These are phyloP conservation scores for Pyricularia grisea DNA, from an alignment of 2,329 filamentous ascomycete genomes.

Conservation along the genomic window DNA sequence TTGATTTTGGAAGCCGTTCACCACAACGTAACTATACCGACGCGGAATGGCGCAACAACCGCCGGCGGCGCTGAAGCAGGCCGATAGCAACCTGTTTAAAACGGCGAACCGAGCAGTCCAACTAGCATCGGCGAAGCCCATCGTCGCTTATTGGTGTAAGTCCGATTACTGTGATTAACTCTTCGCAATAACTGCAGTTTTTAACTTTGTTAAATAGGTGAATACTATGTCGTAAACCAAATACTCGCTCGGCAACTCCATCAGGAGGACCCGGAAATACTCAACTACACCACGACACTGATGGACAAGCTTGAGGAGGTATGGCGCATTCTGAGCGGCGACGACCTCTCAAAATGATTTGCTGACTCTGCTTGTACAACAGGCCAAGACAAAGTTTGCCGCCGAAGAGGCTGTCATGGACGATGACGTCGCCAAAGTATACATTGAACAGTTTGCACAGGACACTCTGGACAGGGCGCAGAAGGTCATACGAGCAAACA, in stretches of 20 bases:
- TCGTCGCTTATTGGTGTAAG: conserved; percentile 92
- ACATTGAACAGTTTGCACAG: conserved; percentile 87
- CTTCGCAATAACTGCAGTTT: neutral
- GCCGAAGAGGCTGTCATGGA: conserved; percentile 48
- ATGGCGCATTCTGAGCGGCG: too few species aligned
- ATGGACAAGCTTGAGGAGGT: conserved; percentile 89
- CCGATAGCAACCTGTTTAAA: conserved; percentile 62
- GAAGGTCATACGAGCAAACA: conserved; percentile 70
- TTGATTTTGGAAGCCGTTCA: neutral
- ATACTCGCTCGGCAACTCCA: conserved; percentile 78
- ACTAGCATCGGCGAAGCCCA: conserved; percentile 75
- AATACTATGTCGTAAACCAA: conserved; percentile 89
- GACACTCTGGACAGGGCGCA: conserved; percentile 83
- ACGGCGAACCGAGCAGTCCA: conserved; percentile 79
- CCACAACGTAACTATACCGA: neutral
- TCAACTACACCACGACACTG: conserved; percentile 68
- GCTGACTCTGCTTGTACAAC: neutral
- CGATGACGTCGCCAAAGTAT: conserved; percentile 78
- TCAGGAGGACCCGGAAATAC: conserved; percentile 65
- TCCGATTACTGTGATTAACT: conserved; percentile 12
- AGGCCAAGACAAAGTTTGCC: conserved; percentile 3
- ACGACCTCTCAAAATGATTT: neutral
- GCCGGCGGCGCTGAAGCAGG: conserved; percentile 64
- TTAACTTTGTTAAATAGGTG: conserved; percentile 40
- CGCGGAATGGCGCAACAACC: conserved; percentile 61